phyloP scores from a whole-genome alignment of 2,329 filamentous ascomycete genomes.

The Hymenoscyphus fructigenus region DNA sequence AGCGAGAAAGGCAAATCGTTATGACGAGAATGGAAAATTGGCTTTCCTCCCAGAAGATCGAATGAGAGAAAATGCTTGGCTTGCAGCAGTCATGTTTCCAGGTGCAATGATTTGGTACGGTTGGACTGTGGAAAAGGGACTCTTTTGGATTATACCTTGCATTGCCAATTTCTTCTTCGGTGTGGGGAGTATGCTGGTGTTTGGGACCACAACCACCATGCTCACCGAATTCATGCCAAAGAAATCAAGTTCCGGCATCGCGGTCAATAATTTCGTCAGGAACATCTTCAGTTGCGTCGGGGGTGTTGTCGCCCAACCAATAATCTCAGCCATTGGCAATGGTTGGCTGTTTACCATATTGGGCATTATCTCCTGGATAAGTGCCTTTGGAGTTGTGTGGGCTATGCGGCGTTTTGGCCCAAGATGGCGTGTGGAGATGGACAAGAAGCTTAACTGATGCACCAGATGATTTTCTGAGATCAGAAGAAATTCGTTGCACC shows the following conservation, averaged over 20 bases:
- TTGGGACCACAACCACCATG: slow-evolving; percentile 63
- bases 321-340: slow-evolving; percentile 69
- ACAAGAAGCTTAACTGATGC: slow-evolving; percentile 37
- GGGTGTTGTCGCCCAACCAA: slow-evolving; percentile 65
- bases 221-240: slow-evolving; percentile 80
- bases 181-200: slow-evolving; percentile 69
- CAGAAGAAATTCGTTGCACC: slow-evolving; percentile 14
- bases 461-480: not conserved
- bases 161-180: slow-evolving; percentile 43
- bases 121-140: slow-evolving; percentile 65
- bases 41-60: slow-evolving; percentile 75
- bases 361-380: slow-evolving; percentile 54
- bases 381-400: slow-evolving; percentile 58
- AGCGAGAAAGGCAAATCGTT: slow-evolving; percentile 67
- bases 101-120: slow-evolving; percentile 72
- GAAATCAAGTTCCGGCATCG: slow-evolving; percentile 69
- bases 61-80: slow-evolving; percentile 79
- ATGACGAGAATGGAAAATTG: slow-evolving; percentile 64
- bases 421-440: slow-evolving; percentile 65
- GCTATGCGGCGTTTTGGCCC: slow-evolving; percentile 59
- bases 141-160: slow-evolving; percentile 34
- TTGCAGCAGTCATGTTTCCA: slow-evolving; percentile 70
- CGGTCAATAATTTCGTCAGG: slow-evolving; percentile 77
- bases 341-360: slow-evolving; percentile 73
- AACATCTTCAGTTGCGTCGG: slow-evolving; percentile 78